Evolutionary conservation across 2,329 filamentous ascomycete genomes (phyloP).

Genomic region (Lachnellula hyalina): DNA sequence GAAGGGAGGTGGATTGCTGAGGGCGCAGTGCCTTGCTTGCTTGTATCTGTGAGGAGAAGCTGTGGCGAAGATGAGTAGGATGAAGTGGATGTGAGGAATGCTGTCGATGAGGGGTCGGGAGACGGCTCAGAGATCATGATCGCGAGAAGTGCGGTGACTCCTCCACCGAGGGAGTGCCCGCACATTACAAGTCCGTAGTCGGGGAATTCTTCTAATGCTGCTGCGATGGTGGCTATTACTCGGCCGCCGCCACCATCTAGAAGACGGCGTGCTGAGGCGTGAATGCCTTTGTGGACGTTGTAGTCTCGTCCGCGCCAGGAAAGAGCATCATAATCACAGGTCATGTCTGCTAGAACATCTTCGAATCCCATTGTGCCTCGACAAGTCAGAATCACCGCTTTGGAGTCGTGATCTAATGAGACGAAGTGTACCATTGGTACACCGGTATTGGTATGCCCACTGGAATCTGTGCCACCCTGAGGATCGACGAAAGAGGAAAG

Average conservation of each 20-base stretch:
- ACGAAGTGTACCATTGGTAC: conserved; percentile 53
- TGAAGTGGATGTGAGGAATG: conserved; percentile 56
- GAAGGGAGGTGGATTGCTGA: conserved; percentile 52
- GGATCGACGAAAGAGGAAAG: conserved; percentile 51
- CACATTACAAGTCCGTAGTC: conserved; percentile 52
- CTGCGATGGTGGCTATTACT: conserved; percentile 47
- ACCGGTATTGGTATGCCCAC: conserved; percentile 44
- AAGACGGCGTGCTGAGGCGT: conserved; percentile 47
- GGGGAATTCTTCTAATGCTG: conserved; percentile 47
- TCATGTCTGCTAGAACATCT: conserved; percentile 52
- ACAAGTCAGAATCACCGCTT: conserved; percentile 49
- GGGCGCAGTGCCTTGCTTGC: conserved; percentile 16
- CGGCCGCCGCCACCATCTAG: conserved; percentile 43
- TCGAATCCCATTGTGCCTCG: conserved; percentile 52
- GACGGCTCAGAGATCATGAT: conserved; percentile 47
- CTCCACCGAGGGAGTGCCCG: conserved; percentile 50
- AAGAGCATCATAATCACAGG: conserved; percentile 49
- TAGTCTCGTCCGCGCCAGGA: conserved; percentile 44
- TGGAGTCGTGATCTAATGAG: conserved; percentile 51
- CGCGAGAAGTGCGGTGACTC: conserved; percentile 49
- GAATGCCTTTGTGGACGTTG: conserved; percentile 52
- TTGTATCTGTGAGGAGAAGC: conserved; percentile 56
- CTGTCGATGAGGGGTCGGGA: conserved; percentile 35
- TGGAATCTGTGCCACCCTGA: conserved; percentile 46
- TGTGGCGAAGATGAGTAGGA: conserved; percentile 60